These are phyloP conservation scores for Phaffomyces antillensis DNA, from an alignment of 805 yeast genomes.

Conservation along the genomic window DNA sequence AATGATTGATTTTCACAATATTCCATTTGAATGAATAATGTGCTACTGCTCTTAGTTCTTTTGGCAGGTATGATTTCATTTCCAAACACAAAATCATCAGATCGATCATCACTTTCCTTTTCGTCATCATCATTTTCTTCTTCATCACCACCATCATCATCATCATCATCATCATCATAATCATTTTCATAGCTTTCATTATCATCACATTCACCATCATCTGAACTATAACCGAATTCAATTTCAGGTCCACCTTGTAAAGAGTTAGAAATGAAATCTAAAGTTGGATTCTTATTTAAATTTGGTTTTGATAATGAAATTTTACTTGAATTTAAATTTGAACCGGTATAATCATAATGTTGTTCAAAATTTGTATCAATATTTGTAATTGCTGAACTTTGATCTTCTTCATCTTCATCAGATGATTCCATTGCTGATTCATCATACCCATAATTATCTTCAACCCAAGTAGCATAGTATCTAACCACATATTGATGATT, in stretches of 20 bases:
- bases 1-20: slow-evolving; percentile 94
- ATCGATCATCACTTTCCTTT: too few relatives aligned
- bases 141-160: not conserved
- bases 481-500: slow-evolving; percentile 95
- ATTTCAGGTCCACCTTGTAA: slow-evolving; percentile 45
- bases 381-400: slow-evolving; percentile 8
- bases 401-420: slow-evolving; percentile 20
- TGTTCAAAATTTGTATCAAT: not conserved
- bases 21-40: slow-evolving; percentile 95
- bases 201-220: slow-evolving; percentile 13
- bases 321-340: slow-evolving; percentile 3
- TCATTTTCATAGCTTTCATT: slow-evolving; percentile 19
- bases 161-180: slow-evolving; percentile 2
- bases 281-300: slow-evolving; percentile 27
- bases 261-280: slow-evolving; percentile 67
- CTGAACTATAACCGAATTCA: slow-evolving; percentile 39
- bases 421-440: slow-evolving; percentile 26
- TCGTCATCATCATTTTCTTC: too few relatives aligned
- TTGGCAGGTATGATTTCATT: too few relatives aligned
- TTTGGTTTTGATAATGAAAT: slow-evolving; percentile 19
- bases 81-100: too few relatives aligned
- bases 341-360: slow-evolving; percentile 5
- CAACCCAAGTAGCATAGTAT: slow-evolving; percentile 96
- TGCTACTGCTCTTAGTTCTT: slow-evolving; percentile 40
- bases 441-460: slow-evolving; percentile 44